Percentiles rank a stretch among this genome's conserved stretches.
Conservation (phyloP, 495 filamentous ascomycete genomes). For the Penicillium ucsense region DNA sequence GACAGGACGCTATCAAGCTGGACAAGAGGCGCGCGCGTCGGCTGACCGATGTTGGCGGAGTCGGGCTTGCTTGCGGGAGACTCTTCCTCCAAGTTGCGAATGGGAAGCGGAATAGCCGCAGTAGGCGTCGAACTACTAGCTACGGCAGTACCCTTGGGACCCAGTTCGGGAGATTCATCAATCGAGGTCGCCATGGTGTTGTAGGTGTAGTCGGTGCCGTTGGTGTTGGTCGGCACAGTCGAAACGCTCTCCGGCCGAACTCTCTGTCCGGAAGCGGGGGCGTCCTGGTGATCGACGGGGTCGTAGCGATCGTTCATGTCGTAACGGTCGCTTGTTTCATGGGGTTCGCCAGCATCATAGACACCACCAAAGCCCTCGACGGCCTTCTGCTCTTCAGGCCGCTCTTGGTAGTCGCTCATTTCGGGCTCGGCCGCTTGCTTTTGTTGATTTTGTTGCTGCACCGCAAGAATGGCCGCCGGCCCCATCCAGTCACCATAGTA, state of each 20-base stretch:
- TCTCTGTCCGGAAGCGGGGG: conserved; percentile 16
- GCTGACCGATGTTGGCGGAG: no score
- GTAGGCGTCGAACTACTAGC: not conserved
- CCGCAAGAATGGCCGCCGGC: conserved; percentile 15
- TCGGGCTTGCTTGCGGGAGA: not conserved
- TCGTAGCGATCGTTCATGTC: not conserved
- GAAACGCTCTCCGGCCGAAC: conserved; percentile 29
- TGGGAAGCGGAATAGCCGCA: not conserved
- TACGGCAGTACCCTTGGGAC: not conserved
- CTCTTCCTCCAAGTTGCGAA: not conserved
- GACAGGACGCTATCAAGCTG: conserved; percentile 22
- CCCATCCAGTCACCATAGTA: conserved; percentile 39
- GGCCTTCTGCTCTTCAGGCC: conserved; percentile 14
- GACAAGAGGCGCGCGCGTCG: no score
- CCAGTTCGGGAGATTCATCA: not conserved
- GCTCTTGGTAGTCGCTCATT: conserved; percentile 7
- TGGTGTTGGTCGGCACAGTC: conserved; percentile 30
- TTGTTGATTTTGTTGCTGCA: conserved; percentile 16
- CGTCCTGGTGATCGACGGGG: conserved; percentile 18
- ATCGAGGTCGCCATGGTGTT: conserved; percentile 29
- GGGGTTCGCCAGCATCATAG: conserved; percentile 14
- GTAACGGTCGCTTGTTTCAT: conserved; percentile 4
- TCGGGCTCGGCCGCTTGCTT: conserved; percentile 5
- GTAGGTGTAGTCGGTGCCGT: conserved; percentile 27
- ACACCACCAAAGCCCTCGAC: conserved; percentile 15